Evolutionary conservation across 768 basidiomycete genomes (phyloP), one percentile per base, ranked within the genome.

Genomic region (Lyophyllum decastes): DNA sequence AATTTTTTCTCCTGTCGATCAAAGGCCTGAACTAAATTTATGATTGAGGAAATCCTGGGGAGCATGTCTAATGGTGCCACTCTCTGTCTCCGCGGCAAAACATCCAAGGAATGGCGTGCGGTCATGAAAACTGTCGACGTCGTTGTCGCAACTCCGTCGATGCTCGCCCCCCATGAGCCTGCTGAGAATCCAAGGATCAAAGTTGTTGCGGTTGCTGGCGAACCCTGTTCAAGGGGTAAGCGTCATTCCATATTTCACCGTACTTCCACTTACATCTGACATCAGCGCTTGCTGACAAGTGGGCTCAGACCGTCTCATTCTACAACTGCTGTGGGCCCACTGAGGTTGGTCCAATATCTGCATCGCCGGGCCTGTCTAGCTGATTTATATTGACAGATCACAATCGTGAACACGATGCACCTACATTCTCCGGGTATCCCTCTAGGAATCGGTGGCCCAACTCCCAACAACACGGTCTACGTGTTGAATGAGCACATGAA

Each of bases 281-380:
- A 33, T 4, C 34, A 76, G 74, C 66, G 10, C 65, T 73, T 16
- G 73, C 73, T 2, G 72, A 83, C 64, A 71, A 68, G 12, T 83
- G 82, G 82, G 73, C 75, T 0, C 53, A 66, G 53, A 61, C 66
- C 21, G 72, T 71, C 0, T 68, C 73, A 17, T 83, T 81, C 68
- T 77, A 75, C 64, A 82, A 80, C 63, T 75, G 76, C 56, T 83
- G 82, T 61, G 83, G 83, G 11, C 82, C 81, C n/a, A 84, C 83
- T 4, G 83, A 83, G 69, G 78, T 78, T 52, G 55, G 58, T 46
- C n/a, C n/a, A n/a, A 7, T 12, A 26, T 14, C 33, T 21, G 17
- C n/a, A n/a, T 1, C 25, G 26, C 14, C 16, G 26, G 22, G 16
- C 25, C 35, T n/a, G 6, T 12, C 21, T 27, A 41, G 55, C 53